phyloP scores from a whole-genome alignment of 306 rosid species.

The cucumber (Cucumis sativus) region Cucumber_9930_V3 NC_026655.2:24765501-24766000 shows the following conservation, averaged over 20 bases:
- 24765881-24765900: not conserved
- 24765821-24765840: not conserved
- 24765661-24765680: constrained; percentile 58
- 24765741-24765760: constrained; percentile 78
- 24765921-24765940: not conserved
- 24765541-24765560: constrained; percentile 52
- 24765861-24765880: not conserved
- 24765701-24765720: constrained; percentile 63
- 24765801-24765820: not conserved
- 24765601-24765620: constrained; percentile 73
- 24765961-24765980: too few relatives aligned
- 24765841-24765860: not conserved
- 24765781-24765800: not conserved
- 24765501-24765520: constrained; percentile 45
- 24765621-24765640: constrained; percentile 27
- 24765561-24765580: constrained; percentile 43
- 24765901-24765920: not conserved
- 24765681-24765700: constrained; percentile 61
- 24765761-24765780: constrained; percentile 36
- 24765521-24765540: constrained; percentile 43
- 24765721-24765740: constrained; percentile 71
- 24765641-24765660: constrained; percentile 39
- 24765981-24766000: not conserved
- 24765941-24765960: too few relatives aligned
- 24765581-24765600: constrained; percentile 53